These are phyloP conservation scores for Phytophthora crassamura DNA, from an alignment of 352 stramenopile species.

Conservation along the genomic window DNA sequence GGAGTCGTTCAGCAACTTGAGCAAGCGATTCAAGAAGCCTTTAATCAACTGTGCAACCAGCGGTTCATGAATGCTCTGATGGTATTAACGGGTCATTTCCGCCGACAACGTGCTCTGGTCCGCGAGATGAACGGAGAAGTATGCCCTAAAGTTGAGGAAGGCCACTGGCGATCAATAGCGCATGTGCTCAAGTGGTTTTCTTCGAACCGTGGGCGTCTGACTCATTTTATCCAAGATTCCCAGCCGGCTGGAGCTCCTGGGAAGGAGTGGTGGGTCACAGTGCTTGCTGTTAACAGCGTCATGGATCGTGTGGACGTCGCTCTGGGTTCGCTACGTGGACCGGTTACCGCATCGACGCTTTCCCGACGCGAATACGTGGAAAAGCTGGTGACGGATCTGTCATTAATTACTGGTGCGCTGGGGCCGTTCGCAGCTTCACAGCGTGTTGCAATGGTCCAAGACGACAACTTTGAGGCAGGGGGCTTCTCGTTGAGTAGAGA, in stretches of 20 bases:
- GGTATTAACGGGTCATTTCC: conserved; percentile 25
- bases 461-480: conserved; percentile 22
- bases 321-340: conserved; percentile 12
- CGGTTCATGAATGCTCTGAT: conserved; percentile 29
- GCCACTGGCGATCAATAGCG: conserved; percentile 32
- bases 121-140: conserved; percentile 33
- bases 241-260: conserved; percentile 20
- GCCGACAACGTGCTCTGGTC: conserved; percentile 29
- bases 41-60: conserved; percentile 31
- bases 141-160: conserved; percentile 37
- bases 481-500: conserved; percentile 28
- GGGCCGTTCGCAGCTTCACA: conserved; percentile 25
- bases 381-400: conserved; percentile 38
- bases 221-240: conserved; percentile 22
- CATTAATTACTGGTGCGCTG: conserved; percentile 26
- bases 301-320: conserved; percentile 35
- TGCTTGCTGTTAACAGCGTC: conserved; percentile 32
- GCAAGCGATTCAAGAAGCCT: conserved; percentile 26
- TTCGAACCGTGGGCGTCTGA: conserved; percentile 22
- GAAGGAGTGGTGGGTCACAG: conserved; percentile 40
- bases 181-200: conserved; percentile 29
- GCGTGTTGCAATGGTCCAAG: conserved; percentile 8
- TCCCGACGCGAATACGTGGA: conserved; percentile 16
- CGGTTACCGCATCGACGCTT: background rate
- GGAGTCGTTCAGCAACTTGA: conserved; percentile 26